A percentile compares a stretch with the other conserved stretches of the same genome.
Evolutionary conservation across 768 basidiomycete species (phyloP).

Genomic region (Tubosaeta sp.): DNA sequence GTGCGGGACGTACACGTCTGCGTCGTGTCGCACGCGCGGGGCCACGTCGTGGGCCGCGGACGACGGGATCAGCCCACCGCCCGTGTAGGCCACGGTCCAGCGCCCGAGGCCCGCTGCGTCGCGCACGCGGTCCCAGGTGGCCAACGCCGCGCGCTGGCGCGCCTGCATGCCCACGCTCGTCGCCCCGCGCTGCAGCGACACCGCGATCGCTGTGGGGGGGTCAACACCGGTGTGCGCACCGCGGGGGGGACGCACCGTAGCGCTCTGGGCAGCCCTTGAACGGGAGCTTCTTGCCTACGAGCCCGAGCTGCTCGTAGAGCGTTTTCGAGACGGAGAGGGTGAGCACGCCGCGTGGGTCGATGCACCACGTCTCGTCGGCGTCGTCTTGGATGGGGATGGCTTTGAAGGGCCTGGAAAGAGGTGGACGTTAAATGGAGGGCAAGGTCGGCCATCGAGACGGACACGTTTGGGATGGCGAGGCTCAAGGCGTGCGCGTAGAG

Average conservation of each 20-base stretch:
- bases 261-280: slow-evolving; percentile 47
- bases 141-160: slow-evolving; percentile 39
- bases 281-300: slow-evolving; percentile 52
- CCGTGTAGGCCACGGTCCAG: slow-evolving; percentile 44
- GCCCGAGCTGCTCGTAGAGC: slow-evolving; percentile 58
- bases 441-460: background rate
- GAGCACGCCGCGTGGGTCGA: slow-evolving; percentile 58
- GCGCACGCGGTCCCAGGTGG: slow-evolving; percentile 48
- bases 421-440: background rate
- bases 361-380: slow-evolving; percentile 62
- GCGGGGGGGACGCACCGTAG: slow-evolving; percentile 38
- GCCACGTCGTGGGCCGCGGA: slow-evolving; percentile 12
- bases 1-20: slow-evolving; percentile 41
- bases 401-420: slow-evolving; percentile 32
- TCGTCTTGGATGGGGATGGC: slow-evolving; percentile 30
- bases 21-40: slow-evolving; percentile 20
- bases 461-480: slow-evolving; percentile 12
- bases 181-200: slow-evolving; percentile 40
- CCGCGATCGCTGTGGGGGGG: slow-evolving; percentile 39
- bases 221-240: background rate
- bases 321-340: slow-evolving; percentile 52
- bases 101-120: slow-evolving; percentile 26
- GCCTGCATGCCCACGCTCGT: slow-evolving; percentile 33
- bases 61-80: slow-evolving; percentile 14
- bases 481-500: slow-evolving; percentile 38